Conservation (phyloP, 2,329 filamentous ascomycete genomes). For the Scedosporium aurantiacum region DNA sequence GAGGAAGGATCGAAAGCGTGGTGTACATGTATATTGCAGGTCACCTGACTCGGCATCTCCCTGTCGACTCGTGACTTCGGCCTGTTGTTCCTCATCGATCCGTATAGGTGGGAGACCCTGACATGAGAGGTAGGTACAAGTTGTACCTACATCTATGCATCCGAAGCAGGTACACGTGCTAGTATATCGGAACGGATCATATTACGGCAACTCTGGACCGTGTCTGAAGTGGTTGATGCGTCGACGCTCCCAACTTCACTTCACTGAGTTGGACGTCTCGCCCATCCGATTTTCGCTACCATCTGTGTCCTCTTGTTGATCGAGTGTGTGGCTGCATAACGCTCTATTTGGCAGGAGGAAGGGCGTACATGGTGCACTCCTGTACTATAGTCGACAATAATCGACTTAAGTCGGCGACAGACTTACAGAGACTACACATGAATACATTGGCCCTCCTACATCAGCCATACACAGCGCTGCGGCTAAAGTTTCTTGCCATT, state of each 20-base stretch:
- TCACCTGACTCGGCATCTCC: neutral
- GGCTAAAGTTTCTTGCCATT: conserved; percentile 6
- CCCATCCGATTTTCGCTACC: neutral
- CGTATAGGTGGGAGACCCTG: neutral
- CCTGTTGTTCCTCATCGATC: neutral
- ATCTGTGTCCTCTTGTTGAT: neutral
- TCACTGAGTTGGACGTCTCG: neutral
- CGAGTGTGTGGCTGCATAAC: neutral
- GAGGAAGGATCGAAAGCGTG: neutral
- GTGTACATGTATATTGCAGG: neutral
- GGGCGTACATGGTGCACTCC: neutral
- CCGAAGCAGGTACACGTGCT: neutral
- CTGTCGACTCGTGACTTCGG: neutral
- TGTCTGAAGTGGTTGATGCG: neutral
- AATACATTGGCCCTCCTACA: neutral
- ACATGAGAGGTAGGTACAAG: conserved; percentile 4
- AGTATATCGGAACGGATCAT: neutral
- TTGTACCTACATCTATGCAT: conserved; percentile 4
- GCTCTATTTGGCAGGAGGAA: neutral
- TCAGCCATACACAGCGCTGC: conserved; percentile 2
- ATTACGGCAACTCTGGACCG: neutral
- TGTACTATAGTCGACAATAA: neutral
- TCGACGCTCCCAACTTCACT: neutral
- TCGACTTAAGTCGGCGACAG: neutral
- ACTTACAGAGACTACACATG: neutral